A percentile compares a stretch with the other conserved stretches of the same genome.
Conservation (phyloP, 257 asterid genomes). For the Henckelia pumila region DNA sequence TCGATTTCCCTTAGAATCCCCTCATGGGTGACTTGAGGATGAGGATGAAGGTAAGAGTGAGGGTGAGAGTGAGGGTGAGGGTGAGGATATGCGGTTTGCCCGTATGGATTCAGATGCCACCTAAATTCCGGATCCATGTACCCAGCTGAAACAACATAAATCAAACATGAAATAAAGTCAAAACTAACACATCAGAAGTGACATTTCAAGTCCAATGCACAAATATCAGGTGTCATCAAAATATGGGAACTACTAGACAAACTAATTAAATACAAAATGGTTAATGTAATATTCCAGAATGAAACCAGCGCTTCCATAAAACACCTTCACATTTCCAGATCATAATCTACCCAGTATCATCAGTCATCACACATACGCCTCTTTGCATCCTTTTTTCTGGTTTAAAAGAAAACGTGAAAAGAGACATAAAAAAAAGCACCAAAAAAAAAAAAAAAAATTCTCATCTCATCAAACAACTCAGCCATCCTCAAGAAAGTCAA, state of each 20-base stretch:
- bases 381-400: not conserved
- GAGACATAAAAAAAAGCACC: not conserved
- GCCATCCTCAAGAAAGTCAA: not conserved
- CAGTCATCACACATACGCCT: too few species aligned
- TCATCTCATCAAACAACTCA: not conserved
- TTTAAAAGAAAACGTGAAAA: too few species aligned
- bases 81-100: not conserved
- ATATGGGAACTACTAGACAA: not conserved
- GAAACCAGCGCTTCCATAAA: not conserved
- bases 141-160: conserved; percentile 34
- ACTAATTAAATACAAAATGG: not conserved
- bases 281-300: not conserved
- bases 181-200: not conserved
- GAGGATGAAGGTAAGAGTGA: too few species aligned
- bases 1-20: conserved; percentile 42
- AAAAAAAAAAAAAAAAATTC: not conserved
- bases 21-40: conserved; percentile 26
- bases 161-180: conserved; percentile 7
- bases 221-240: not conserved
- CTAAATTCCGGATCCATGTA: conserved; percentile 26
- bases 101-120: not conserved
- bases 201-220: not conserved
- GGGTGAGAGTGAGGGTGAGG: too few species aligned
- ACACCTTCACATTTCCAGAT: not conserved
- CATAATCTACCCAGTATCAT: too few species aligned